phyloP scores from a whole-genome alignment of 495 filamentous ascomycete species.

The Tetracladium marchalianum region DNA sequence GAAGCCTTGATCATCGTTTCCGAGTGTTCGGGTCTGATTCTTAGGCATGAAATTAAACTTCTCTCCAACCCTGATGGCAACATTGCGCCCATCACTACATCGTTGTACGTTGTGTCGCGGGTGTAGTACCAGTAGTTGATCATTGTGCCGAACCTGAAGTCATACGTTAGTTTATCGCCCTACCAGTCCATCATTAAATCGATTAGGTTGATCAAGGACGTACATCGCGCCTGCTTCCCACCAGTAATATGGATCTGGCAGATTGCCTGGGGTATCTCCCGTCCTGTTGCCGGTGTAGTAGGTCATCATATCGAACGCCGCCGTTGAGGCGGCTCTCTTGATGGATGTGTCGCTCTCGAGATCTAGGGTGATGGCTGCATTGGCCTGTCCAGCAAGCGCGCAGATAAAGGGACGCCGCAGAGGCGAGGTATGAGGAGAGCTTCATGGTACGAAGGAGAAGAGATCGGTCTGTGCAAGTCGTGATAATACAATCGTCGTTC shows the following conservation, averaged over 20 bases:
- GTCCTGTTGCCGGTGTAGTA: slow-evolving; percentile 66
- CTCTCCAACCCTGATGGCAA: slow-evolving; percentile 46
- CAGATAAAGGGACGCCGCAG: slow-evolving; percentile 50
- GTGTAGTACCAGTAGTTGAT: slow-evolving; percentile 64
- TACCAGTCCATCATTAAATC: too few species aligned
- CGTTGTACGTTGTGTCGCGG: slow-evolving; percentile 51
- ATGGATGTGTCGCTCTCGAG: slow-evolving; percentile 17
- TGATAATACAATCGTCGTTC: too few species aligned
- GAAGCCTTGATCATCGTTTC: slow-evolving; percentile 68
- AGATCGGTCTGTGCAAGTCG: too few species aligned
- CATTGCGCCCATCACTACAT: slow-evolving; percentile 39
- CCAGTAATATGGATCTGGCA: slow-evolving; percentile 73
- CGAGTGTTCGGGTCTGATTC: slow-evolving; percentile 45
- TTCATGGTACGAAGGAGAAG: too few species aligned
- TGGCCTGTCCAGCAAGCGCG: slow-evolving; percentile 40
- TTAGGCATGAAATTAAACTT: slow-evolving; percentile 48
- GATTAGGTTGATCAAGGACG: slow-evolving; percentile 19
- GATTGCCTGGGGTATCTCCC: slow-evolving; percentile 59
- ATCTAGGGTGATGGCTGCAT: slow-evolving; percentile 32
- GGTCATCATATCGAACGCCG: slow-evolving; percentile 15
- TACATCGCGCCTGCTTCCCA: slow-evolving; percentile 73
- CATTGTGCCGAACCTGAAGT: slow-evolving; percentile 42
- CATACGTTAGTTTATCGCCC: slow-evolving; percentile 25
- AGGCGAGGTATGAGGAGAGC: slow-evolving; percentile 23
- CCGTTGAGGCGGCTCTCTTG: slow-evolving; percentile 5